These are phyloP conservation scores for Boletus speciosus DNA, from an alignment of 768 basidiomycete genomes.

Conservation along the genomic window DNA sequence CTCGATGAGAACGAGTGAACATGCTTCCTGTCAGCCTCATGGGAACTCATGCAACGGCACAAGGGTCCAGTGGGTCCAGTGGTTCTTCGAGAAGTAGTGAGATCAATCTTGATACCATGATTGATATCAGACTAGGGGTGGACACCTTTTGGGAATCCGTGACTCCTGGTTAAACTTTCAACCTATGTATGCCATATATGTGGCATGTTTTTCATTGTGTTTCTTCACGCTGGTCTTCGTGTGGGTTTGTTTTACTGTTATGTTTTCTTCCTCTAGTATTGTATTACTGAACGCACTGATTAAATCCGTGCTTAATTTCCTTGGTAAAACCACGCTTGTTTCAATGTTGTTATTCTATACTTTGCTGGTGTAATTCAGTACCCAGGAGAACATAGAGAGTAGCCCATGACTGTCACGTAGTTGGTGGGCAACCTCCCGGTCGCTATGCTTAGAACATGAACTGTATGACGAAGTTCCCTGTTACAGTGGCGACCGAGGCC, in stretches of 20 bases:
- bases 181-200: too few species aligned
- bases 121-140: not conserved
- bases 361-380: too few species aligned
- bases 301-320: not conserved
- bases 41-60: constrained; percentile 7
- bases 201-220: not conserved
- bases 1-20: not conserved
- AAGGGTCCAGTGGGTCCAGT: not conserved
- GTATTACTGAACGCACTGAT: not conserved
- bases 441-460: too few species aligned
- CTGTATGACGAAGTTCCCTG: too few species aligned
- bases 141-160: not conserved
- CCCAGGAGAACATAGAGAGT: too few species aligned
- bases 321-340: not conserved
- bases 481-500: too few species aligned
- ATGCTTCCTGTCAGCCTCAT: not conserved
- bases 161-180: not conserved
- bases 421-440: too few species aligned
- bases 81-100: not conserved
- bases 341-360: too few species aligned
- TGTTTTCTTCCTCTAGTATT: not conserved
- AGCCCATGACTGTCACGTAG: too few species aligned
- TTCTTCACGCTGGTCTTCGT: not conserved
- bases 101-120: not conserved
- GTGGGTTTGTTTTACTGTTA: too few species aligned